These are phyloP conservation scores for Phascolomyces articulosus DNA, from an alignment of 371 early-diverging fungal species.

Conservation along the genomic window DNA sequence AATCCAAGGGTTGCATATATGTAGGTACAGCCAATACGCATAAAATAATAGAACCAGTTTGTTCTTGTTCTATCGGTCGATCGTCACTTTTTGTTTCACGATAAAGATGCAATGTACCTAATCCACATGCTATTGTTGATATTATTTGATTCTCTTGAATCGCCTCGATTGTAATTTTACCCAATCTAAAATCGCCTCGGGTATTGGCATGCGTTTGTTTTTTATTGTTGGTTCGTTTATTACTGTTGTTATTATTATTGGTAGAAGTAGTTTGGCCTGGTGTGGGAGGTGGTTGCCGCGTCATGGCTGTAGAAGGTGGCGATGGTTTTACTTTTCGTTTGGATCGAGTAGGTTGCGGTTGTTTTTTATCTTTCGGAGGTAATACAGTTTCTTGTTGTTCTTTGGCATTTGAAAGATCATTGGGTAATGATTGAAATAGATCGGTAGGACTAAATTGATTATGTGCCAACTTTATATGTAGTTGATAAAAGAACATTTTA, in stretches of 20 bases:
- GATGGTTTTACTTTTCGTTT: background rate
- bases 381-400: background rate
- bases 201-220: background rate
- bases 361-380: background rate
- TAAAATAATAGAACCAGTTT: slow-evolving; percentile 51
- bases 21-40: slow-evolving; percentile 87
- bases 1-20: slow-evolving; percentile 85
- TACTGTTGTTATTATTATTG: background rate
- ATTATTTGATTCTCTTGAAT: background rate
- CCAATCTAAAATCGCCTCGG: background rate
- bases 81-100: slow-evolving; percentile 44
- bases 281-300: slow-evolving; percentile 1
- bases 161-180: background rate
- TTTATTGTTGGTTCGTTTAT: background rate
- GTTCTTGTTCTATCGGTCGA: slow-evolving; percentile 26
- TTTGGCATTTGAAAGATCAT: background rate
- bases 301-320: background rate
- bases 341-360: background rate
- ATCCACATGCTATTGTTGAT: slow-evolving; percentile 8
- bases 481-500: background rate
- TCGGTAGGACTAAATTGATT: background rate
- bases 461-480: background rate
- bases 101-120: slow-evolving; percentile 77
- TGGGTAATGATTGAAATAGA: background rate
- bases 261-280: background rate